Evolutionary conservation across 1,284 basidiomycete genomes (phyloP), one percentile per base, ranked within the genome.

Genomic region (Puccinia novopanici): DNA sequence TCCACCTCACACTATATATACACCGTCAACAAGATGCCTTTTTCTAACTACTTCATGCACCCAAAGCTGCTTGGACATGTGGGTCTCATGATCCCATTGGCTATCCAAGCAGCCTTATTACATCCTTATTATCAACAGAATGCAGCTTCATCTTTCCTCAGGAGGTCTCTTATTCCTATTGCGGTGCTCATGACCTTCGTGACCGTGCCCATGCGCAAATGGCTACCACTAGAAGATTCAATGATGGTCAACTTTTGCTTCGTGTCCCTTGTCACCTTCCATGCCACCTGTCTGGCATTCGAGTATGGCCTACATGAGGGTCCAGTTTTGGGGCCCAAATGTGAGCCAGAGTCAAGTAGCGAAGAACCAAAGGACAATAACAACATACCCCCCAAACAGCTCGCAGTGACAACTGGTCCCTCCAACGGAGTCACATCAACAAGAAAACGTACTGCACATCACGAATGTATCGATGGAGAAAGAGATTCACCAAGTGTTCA

Each of bases 101-200:
- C 63, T 13, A 76, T 76, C n/a, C 74, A 76, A 76, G 74, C 74
- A 63, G 74, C 74, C 45, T 48, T 76, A 65, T 54, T 76, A 12
- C 74, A 76, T 67, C 74, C 74, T n/a, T 76, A 76, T 30, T 76
- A 76, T 76, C 59, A 76, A 37, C 50, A 76, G n/a, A 76, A 65
- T 50, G 57, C 40, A n/a, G 30, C 45, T 22, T 48, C 63, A 34
- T 76, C 37, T 52, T 27, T 76, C 17, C 61, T 67, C 55, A 63
- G 74, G 63, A 63, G 74, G 61, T 63, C 74, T 6, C 63, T 76
- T 34, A 67, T 67, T 54, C 74, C 74, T 9, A 65, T 76, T 19
- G 59, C 63, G 27, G 74, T 76, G 42, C 65, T 76, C 45, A 45
- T 76, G 74, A 50, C 59, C 27, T 65, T 63, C 37, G 61, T 76